These are phyloP conservation scores for Calonectria pauciramosa DNA, from an alignment of 2,329 filamentous ascomycete species.

Conservation along the genomic window DNA sequence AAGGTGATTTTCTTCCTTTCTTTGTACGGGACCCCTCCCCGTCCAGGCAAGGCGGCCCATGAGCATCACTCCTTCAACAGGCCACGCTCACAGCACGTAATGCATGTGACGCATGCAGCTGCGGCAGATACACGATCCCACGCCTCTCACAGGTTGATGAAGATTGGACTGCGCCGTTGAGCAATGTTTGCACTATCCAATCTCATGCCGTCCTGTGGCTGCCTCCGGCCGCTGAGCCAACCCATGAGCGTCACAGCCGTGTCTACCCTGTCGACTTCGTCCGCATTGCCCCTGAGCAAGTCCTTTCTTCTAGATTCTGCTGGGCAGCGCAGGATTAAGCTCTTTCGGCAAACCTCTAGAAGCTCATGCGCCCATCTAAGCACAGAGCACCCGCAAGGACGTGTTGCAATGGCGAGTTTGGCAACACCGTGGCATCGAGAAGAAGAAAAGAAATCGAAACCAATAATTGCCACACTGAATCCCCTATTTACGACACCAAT, in stretches of 20 bases:
- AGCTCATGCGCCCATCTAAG: not conserved
- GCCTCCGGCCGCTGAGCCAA: constrained; percentile 4
- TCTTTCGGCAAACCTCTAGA: not conserved
- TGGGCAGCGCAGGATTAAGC: constrained; percentile 11
- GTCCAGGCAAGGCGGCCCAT: not conserved
- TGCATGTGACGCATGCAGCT: constrained; percentile 36
- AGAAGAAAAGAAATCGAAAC: not conserved
- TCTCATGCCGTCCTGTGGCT: constrained; percentile 7
- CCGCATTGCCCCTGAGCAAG: constrained; percentile 4
- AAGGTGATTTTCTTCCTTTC: constrained; percentile 32
- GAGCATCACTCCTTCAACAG: constrained; percentile 26
- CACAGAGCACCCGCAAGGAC: not conserved
- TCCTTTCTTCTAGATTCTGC: constrained; percentile 7
- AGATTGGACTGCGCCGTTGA: constrained; percentile 8
- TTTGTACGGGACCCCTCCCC: not conserved
- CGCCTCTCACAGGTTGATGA: constrained; percentile 9
- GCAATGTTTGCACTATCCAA: constrained; percentile 8
- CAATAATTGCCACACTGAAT: not conserved
- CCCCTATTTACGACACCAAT: not conserved
- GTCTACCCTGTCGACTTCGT: constrained; percentile 1
- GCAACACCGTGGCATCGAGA: not conserved
- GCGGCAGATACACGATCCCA: constrained; percentile 21
- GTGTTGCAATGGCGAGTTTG: not conserved
- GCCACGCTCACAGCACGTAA: constrained; percentile 28
- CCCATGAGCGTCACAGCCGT: constrained; percentile 3